Base-by-base conservation (phyloP, 2,329 filamentous ascomycete species). In the Ceratocystis huliohia region DNA sequence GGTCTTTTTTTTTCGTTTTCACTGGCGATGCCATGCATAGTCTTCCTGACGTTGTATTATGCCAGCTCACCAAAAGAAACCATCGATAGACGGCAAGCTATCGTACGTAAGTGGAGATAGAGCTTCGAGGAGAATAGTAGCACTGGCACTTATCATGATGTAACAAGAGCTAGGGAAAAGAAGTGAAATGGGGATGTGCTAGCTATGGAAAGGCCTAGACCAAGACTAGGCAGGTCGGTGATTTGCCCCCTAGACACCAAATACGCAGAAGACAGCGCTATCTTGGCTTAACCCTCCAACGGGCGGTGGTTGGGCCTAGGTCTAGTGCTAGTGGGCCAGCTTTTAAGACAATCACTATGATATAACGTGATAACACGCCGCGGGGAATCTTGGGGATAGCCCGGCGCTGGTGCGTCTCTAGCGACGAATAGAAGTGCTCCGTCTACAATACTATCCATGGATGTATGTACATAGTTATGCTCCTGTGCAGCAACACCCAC, bases 281-380 rank as follows among this genome's bases (percentile, higher is more conserved):
- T 59, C 56, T 37, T 59, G 28, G 56, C 56, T 37, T 59, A n/a
- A 30, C 33, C 15, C 56, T 59, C 28, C 28, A 37, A 20, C 33
- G 56, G 56, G 28, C 17, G 46, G 46, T n/a, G 46, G 46, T 48
- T 48, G 46, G 46, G 17, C 20, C 48, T 50, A 6, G 48, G 48
- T 50, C 48, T 25, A 50, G 22, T 48, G 48, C 56, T 59, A 33
- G 56, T 57, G 17, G 8, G 28, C 28, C 20, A 17, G 25, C 56
- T 59, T 50, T 59, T 37, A 59, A 59, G 56, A 59, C 56, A 59
- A 59, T 30, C 5, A 37, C 56, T 20, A 37, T 59, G 56, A 37
- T 59, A 59, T 59, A 30, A 59, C 56, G 37, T 59, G 56, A 59
- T 37, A 37, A 20, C 28, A 59, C 28, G 17, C n/a, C 56, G 25